Percentiles rank a stretch among this genome's conserved stretches.
Evolutionary conservation across 768 basidiomycete genomes (phyloP).

Genomic region (Phaffia tasmanica): DNA sequence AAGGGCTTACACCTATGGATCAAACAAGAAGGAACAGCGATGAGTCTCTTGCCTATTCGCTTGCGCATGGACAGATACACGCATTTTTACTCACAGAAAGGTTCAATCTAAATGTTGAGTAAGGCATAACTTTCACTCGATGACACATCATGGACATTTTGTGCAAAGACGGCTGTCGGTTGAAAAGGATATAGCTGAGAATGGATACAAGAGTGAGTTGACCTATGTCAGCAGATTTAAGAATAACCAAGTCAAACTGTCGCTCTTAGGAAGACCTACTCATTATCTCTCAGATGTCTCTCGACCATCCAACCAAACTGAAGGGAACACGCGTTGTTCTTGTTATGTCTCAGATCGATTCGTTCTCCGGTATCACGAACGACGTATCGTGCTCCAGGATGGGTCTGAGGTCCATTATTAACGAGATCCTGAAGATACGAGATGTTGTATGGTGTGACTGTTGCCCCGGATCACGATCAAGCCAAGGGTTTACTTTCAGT

Average conservation of each 20-base stretch:
- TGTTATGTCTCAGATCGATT: slow-evolving; percentile 92
- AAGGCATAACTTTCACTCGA: slow-evolving; percentile 90
- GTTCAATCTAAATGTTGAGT: slow-evolving; percentile 96
- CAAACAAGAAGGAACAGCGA: neutral
- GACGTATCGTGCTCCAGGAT: slow-evolving; percentile 93
- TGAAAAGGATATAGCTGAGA: slow-evolving; percentile 76
- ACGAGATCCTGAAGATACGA: slow-evolving; percentile 87
- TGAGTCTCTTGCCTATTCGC: neutral
- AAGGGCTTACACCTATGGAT: neutral
- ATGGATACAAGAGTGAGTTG: neutral
- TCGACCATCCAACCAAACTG: slow-evolving; percentile 99
- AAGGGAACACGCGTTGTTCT: slow-evolving; percentile 73
- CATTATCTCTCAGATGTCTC: slow-evolving; percentile 92
- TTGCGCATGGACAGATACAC: neutral
- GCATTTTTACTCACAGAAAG: slow-evolving; percentile 73
- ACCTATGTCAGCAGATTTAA: slow-evolving; percentile 16
- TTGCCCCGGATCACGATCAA: neutral
- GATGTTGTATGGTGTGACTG: slow-evolving; percentile 96
- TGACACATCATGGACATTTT: slow-evolving; percentile 99
- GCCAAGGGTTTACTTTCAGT: neutral
- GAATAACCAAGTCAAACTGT: neutral
- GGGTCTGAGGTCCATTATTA: slow-evolving; percentile 82
- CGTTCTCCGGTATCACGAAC: slow-evolving; percentile 95
- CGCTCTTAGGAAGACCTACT: slow-evolving; percentile 51
- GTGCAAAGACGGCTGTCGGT: slow-evolving; percentile 94